Evolutionary conservation across 352 stramenopile genomes (phyloP).

Genomic region (Globisporangium radiosum): DNA sequence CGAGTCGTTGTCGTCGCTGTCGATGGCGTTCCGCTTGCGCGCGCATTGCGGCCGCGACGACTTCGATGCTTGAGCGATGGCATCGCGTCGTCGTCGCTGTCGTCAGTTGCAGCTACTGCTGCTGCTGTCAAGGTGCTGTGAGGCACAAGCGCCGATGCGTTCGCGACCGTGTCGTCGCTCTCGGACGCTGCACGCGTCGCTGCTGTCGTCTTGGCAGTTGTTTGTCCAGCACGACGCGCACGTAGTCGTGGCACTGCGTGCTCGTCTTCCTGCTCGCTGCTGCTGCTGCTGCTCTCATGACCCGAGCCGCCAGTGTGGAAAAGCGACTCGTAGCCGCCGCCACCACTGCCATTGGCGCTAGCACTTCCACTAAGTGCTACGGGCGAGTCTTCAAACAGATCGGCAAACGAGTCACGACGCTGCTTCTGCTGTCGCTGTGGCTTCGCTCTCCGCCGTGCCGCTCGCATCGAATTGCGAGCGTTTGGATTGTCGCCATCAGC

Average conservation of each 20-base stretch:
- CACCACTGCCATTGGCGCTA: constrained; percentile 1
- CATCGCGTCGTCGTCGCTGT: constrained; percentile 14
- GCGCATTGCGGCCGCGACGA: not conserved
- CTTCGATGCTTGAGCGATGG: constrained; percentile 19
- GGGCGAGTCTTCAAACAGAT: constrained; percentile 50
- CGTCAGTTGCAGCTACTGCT: not conserved
- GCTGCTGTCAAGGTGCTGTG: not conserved
- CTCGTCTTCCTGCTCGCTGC: not conserved
- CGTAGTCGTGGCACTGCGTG: not conserved
- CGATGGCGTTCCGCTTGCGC: not conserved
- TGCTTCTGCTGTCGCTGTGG: constrained; percentile 5
- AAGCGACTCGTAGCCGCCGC: constrained; percentile 46
- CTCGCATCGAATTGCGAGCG: too few species aligned
- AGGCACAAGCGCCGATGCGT: not conserved
- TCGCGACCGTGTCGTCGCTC: not conserved
- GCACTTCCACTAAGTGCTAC: too few species aligned
- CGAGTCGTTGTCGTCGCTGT: not conserved
- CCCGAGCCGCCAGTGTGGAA: constrained; percentile 25
- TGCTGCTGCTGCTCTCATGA: constrained; percentile 14
- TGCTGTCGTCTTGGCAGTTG: not conserved
- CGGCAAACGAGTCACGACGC: constrained; percentile 66
- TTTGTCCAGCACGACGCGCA: not conserved
- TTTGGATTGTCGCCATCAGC: constrained; percentile 8
- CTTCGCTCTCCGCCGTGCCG: too few species aligned
- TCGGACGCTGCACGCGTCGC: not conserved